Percentiles rank a stretch among this genome's conserved stretches.
Evolutionary conservation across 257 asterid genomes (phyloP).

Genomic region (Solanum sparsipilum): DNA sequence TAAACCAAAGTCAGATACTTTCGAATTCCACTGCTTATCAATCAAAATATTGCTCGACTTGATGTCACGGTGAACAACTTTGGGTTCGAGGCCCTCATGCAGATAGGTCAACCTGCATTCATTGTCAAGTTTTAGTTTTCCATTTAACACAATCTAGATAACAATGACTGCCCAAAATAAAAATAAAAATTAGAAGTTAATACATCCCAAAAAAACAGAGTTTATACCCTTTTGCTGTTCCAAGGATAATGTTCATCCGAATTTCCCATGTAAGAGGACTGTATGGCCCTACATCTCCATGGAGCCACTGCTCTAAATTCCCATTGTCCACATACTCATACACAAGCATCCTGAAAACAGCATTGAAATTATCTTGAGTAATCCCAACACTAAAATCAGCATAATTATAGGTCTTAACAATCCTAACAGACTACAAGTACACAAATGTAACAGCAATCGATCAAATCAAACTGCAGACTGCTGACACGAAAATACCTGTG

Average conservation of each 20-base stretch:
- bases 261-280: slow-evolving; percentile 25
- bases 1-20: slow-evolving; percentile 24
- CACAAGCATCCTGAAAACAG: slow-evolving; percentile 21
- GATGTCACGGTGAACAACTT: slow-evolving; percentile 25
- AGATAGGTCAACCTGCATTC: slow-evolving; percentile 16
- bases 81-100: slow-evolving; percentile 29
- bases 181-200: background rate
- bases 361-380: background rate
- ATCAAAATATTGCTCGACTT: slow-evolving; percentile 25
- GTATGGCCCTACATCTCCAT: slow-evolving; percentile 16
- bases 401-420: background rate
- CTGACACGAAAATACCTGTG: slow-evolving; percentile 10
- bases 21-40: slow-evolving; percentile 17
- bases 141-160: background rate
- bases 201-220: background rate
- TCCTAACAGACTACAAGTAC: background rate
- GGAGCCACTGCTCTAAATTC: slow-evolving; percentile 28
- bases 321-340: slow-evolving; percentile 28
- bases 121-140: background rate
- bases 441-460: background rate
- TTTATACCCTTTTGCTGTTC: slow-evolving; percentile 23
- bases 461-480: background rate
- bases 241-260: slow-evolving; percentile 17
- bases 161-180: background rate
- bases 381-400: background rate